Conservation (phyloP, 176 grass and related monocot species). For the Luzula sylvatica region DNA sequence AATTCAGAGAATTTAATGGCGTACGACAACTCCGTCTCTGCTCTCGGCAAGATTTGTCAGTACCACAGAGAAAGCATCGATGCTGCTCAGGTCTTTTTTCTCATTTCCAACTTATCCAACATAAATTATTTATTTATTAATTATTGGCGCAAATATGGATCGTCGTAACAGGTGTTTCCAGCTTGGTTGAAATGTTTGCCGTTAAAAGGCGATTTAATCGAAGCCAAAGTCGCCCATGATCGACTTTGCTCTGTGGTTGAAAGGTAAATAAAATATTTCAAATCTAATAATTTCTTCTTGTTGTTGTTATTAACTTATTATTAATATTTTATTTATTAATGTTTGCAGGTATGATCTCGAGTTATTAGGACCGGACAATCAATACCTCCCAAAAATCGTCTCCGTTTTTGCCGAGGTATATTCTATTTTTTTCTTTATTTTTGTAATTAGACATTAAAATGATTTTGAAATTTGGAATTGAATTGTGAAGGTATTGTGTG, state of each 20-base stretch:
- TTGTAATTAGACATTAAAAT: too few species aligned
- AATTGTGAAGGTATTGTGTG: constrained; percentile 48
- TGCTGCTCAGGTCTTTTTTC: constrained; percentile 53
- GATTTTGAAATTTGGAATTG: neutral
- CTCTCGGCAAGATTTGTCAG: constrained; percentile 90
- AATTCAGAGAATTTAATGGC: constrained; percentile 82
- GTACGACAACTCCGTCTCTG: constrained; percentile 98
- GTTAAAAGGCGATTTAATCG: constrained; percentile 93
- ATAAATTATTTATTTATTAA: neutral
- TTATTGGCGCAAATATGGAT: constrained; percentile 9
- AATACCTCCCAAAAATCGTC: constrained; percentile 71
- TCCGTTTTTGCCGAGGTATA: constrained; percentile 78
- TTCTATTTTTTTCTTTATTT: too few species aligned
- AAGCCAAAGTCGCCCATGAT: constrained; percentile 94
- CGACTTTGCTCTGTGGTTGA: constrained; percentile 93
- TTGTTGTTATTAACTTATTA: neutral
- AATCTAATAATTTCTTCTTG: neutral
- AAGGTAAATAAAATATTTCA: too few species aligned
- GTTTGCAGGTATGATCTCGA: constrained; percentile 59
- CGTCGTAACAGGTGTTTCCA: constrained; percentile 51
- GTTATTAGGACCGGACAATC: constrained; percentile 69
- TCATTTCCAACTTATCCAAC: neutral
- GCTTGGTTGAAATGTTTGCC: constrained; percentile 84
- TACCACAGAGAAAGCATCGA: constrained; percentile 79
- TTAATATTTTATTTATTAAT: too few species aligned